A percentile compares a stretch with the other conserved stretches of the same genome.
Evolutionary conservation across 768 basidiomycete genomes (phyloP).

Genomic region (Sarcodon aspratus): DNA sequence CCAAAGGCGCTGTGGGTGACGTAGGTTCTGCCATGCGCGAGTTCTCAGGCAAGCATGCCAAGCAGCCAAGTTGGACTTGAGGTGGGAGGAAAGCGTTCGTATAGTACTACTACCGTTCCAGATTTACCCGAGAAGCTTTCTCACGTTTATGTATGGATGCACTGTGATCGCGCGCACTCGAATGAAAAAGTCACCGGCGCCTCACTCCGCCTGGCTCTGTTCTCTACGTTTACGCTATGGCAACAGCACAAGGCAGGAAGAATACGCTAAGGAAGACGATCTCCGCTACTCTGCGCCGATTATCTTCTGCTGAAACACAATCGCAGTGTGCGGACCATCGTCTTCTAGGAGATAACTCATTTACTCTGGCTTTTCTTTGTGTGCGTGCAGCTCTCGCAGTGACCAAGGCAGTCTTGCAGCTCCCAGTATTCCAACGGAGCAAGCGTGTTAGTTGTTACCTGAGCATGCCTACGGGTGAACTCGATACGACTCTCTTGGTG

Average conservation of each 20-base stretch:
- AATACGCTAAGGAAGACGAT: constrained; percentile 41
- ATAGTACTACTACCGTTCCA: too few relatives aligned
- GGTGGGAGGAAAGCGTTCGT: too few relatives aligned
- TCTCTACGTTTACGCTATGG: background rate
- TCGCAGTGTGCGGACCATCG: constrained; percentile 42
- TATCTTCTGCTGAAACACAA: constrained; percentile 34
- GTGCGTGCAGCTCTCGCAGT: constrained; percentile 32
- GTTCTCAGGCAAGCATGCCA: too few relatives aligned
- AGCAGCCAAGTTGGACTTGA: too few relatives aligned
- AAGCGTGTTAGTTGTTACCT: constrained; percentile 62
- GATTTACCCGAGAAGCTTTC: too few relatives aligned
- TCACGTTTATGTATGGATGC: too few relatives aligned
- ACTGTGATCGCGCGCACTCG: too few relatives aligned
- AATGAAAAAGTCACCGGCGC: too few relatives aligned
- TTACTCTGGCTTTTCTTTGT: constrained; percentile 2
- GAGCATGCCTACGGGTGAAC: constrained; percentile 68
- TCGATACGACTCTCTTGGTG: constrained; percentile 44
- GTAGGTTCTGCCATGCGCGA: constrained; percentile 18
- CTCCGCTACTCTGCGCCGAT: constrained; percentile 26
- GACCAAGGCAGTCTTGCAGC: constrained; percentile 31
- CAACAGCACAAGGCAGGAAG: constrained; percentile 35
- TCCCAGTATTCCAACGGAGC: constrained; percentile 38
- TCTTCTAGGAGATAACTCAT: constrained; percentile 3
- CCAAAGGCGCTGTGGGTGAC: constrained; percentile 32
- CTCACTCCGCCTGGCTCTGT: too few relatives aligned